Percentiles rank a stretch among this genome's conserved stretches.
Conservation (phyloP, 2,329 filamentous ascomycete species). For the Periconia sp. region DNA sequence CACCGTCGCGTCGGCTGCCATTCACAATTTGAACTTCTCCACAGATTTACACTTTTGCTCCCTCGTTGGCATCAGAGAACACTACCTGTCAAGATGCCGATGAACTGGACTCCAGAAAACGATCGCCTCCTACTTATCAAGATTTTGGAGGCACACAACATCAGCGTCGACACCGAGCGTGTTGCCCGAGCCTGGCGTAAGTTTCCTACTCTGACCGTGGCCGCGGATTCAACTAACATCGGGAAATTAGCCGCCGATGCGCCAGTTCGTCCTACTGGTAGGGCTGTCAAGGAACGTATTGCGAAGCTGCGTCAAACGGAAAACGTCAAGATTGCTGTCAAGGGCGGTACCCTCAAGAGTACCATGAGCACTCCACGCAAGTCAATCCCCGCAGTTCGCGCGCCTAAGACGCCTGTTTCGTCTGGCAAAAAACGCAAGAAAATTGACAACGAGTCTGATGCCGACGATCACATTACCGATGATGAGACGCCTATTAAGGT, state of each 20-base stretch:
- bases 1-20: too few species aligned
- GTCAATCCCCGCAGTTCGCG: not conserved
- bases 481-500: conserved; percentile 5
- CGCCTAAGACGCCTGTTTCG: conserved; percentile 4
- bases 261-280: conserved; percentile 8
- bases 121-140: conserved; percentile 20
- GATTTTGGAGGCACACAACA: conserved; percentile 19
- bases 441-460: conserved; percentile 14
- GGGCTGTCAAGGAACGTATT: conserved; percentile 20
- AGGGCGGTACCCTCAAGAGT: not conserved
- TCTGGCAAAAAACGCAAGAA: conserved; percentile 19
- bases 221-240: not conserved
- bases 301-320: conserved; percentile 12
- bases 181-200: conserved; percentile 22
- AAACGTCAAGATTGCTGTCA: conserved; percentile 1
- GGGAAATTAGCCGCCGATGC: conserved; percentile 8
- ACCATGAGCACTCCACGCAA: not conserved
- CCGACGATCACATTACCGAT: conserved; percentile 11
- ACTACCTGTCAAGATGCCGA: conserved; percentile 5
- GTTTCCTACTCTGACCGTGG: not conserved
- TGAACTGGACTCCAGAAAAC: conserved; percentile 21
- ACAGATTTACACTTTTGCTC: too few species aligned
- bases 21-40: too few species aligned
- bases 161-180: conserved; percentile 12
- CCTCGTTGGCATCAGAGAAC: too few species aligned